Evolutionary conservation across 306 rosid species (phyloP), one percentile per base, ranked within the genome.

Genomic region (Herpetospermum pedunculosum): DNA sequence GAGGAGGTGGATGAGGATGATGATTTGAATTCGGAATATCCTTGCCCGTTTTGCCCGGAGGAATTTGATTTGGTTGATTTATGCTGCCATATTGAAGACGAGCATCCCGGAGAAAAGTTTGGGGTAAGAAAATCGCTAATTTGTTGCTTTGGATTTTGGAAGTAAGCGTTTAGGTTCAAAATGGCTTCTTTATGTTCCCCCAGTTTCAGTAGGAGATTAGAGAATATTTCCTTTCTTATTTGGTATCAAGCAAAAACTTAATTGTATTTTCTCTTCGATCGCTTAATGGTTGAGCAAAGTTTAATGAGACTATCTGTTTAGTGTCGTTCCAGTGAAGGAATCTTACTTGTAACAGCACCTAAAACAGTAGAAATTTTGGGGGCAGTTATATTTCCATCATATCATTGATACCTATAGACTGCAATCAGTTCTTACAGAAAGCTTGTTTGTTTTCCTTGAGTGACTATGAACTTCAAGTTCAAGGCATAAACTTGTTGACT

Each of bases 1-100:
- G 96, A 90, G 44, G 96, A 90, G 8, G 78, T 77, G 46, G 84
- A 79, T 25, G 88, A 44, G 21, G 96, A 84, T 5, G 88, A 83
- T 25, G 96, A 87, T 73, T 53, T 82, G 28, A 80, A 68, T 30
- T 73, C 81, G 71, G 84, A 59, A 9, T 88, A 85, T 78, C 84
- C 90, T 10, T 90, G 94, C 77, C 92, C 90, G 2, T 90, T 79
- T 82, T 86, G 96, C 72, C 53, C 80, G 0, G 92, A 86, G 29
- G 88, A 88, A 81, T 87, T 85, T 84, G 92, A 90, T 81, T 78
- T 88, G 60, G 79, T 85, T 63, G 87, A 84, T 55, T 80, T 88
- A 38, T 86, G 88, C 70, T 81, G 76, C 83, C 96, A 90, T 82
- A 72, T 90, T 70, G 92, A 88, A 48, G 80, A 81, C 37, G 84